A percentile compares a stretch with the other conserved stretches of the same genome.
Conservation (phyloP, 163 green algal genomes). For the Scenedesmus sp. region DNA sequence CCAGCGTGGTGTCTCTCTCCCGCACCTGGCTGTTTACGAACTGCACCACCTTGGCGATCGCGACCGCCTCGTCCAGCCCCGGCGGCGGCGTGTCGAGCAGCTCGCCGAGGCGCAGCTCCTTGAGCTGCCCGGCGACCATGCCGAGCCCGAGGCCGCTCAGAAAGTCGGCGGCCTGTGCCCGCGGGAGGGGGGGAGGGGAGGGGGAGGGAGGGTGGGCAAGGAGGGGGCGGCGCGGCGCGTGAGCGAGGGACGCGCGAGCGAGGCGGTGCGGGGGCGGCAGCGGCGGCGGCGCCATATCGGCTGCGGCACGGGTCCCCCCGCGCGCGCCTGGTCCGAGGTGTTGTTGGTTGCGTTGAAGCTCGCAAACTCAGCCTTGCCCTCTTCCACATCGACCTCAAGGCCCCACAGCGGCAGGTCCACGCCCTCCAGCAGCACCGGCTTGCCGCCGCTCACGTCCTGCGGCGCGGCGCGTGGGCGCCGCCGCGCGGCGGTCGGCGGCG, state of each 20-base stretch:
- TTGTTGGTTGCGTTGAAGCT: slow-evolving; percentile 49
- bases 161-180: slow-evolving; percentile 78
- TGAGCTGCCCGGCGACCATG: slow-evolving; percentile 86
- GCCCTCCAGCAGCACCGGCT: slow-evolving; percentile 88
- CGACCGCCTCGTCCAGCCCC: slow-evolving; percentile 94
- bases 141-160: slow-evolving; percentile 87
- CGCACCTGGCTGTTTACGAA: slow-evolving; percentile 47
- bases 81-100: slow-evolving; percentile 97
- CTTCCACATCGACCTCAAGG: slow-evolving; percentile 95
- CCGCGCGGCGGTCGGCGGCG: too few species aligned
- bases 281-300: too few species aligned
- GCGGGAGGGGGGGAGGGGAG: too few species aligned
- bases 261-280: too few species aligned
- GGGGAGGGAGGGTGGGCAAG: too few species aligned
- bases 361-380: slow-evolving; percentile 65
- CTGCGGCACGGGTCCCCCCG: not conserved
- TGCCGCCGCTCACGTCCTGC: slow-evolving; percentile 88
- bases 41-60: slow-evolving; percentile 91
- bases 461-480: too few species aligned
- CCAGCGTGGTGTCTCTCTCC: too few species aligned
- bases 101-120: slow-evolving; percentile 94
- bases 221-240: too few species aligned
- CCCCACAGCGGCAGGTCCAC: slow-evolving; percentile 94
- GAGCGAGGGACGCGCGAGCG: not conserved
- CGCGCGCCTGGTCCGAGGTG: slow-evolving; percentile 58